Evolutionary conservation across 169 alveolate species (phyloP).

Genomic region (Plasmodium reichenowi): DNA sequence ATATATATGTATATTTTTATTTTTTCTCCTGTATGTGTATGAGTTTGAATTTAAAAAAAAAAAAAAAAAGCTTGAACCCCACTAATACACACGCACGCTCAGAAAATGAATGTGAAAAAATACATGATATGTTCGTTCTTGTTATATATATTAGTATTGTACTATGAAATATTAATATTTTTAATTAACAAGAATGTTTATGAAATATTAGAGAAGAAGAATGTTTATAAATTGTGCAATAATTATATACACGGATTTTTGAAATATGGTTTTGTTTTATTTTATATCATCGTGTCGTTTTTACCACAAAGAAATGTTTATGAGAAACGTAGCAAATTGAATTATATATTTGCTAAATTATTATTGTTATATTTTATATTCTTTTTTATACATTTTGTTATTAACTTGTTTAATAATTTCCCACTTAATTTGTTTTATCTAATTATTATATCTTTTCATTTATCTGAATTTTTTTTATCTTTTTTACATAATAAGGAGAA

Average conservation of each 20-base stretch:
- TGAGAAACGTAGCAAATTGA: constrained; percentile 32
- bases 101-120: constrained; percentile 48
- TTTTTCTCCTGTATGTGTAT: too few relatives aligned
- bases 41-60: too few relatives aligned
- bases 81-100: background rate
- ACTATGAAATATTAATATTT: constrained; percentile 31
- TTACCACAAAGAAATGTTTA: constrained; percentile 41
- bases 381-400: constrained; percentile 38
- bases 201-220: constrained; percentile 2
- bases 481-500: constrained; percentile 52
- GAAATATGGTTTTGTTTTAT: constrained; percentile 44
- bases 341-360: constrained; percentile 59
- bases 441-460: constrained; percentile 34
- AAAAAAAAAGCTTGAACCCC: too few relatives aligned
- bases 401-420: constrained; percentile 40
- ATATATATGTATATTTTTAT: too few relatives aligned
- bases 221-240: background rate
- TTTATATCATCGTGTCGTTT: constrained; percentile 23
- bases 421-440: constrained; percentile 48
- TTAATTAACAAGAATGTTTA: constrained; percentile 5
- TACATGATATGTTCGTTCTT: constrained; percentile 17
- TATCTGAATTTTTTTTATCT: constrained; percentile 62
- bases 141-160: constrained; percentile 22
- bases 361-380: constrained; percentile 48
- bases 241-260: constrained; percentile 29